Evolutionary conservation across 768 basidiomycete genomes (phyloP).

Genomic region (Pulveroboletus sp.): DNA sequence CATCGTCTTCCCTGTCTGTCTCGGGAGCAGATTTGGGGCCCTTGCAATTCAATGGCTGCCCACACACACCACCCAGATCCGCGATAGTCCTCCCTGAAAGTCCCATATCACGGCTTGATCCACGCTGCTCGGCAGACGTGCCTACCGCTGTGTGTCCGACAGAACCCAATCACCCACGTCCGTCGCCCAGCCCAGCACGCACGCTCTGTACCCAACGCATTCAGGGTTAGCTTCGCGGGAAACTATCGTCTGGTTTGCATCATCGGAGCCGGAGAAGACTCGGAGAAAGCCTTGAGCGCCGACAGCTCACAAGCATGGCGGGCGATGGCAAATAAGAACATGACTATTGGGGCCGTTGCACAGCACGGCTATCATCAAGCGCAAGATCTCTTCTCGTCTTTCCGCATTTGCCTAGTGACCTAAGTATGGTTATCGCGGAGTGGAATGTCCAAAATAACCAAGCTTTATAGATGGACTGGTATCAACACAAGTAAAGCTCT

Average conservation of each 20-base stretch:
- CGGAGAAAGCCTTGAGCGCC: slow-evolving; percentile 27
- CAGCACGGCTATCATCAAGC: slow-evolving; percentile 31
- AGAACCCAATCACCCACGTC: too few relatives aligned
- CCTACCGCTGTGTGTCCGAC: too few relatives aligned
- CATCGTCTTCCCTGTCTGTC: neutral
- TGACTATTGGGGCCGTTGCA: slow-evolving; percentile 23
- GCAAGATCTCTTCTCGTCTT: slow-evolving; percentile 21
- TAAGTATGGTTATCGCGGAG: slow-evolving; percentile 24
- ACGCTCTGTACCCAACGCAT: neutral
- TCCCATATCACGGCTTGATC: too few relatives aligned
- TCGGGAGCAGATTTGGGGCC: slow-evolving; percentile 6
- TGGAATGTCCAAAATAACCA: slow-evolving; percentile 15
- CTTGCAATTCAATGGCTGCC: neutral
- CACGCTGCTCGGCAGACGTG: too few relatives aligned
- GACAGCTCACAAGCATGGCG: slow-evolving; percentile 28
- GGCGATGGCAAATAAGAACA: slow-evolving; percentile 22
- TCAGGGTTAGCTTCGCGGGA: slow-evolving; percentile 27
- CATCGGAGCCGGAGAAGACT: slow-evolving; percentile 18
- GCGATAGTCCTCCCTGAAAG: neutral
- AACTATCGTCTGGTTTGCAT: slow-evolving; percentile 1
- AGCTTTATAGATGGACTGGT: slow-evolving; percentile 22
- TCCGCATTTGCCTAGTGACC: slow-evolving; percentile 16
- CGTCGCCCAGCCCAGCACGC: too few relatives aligned
- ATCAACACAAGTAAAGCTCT: slow-evolving; percentile 19
- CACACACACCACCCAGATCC: slow-evolving; percentile 5